Conservation (phyloP, 257 asterid genomes). For the Fraxinus excelsior region DNA sequence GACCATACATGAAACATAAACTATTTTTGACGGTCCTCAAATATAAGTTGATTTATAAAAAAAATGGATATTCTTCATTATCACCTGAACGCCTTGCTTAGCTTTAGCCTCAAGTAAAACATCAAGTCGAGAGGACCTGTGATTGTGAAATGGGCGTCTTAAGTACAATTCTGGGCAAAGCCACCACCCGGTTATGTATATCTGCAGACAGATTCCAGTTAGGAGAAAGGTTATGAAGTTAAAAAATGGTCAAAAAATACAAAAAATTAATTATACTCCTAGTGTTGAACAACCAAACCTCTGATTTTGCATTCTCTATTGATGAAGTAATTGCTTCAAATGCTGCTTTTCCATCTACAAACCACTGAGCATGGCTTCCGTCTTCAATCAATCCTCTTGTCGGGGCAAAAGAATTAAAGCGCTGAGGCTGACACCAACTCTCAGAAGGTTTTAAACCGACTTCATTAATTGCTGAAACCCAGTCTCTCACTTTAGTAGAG, state of each 20-base stretch:
- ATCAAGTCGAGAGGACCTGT: slow-evolving; percentile 78
- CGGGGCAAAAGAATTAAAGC: slow-evolving; percentile 83
- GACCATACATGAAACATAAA: not conserved
- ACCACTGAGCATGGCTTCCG: slow-evolving; percentile 95
- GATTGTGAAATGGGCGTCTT: slow-evolving; percentile 74
- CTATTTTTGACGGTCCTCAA: not conserved
- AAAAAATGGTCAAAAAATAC: slow-evolving; percentile 16
- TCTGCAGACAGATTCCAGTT: slow-evolving; percentile 44
- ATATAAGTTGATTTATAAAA: slow-evolving; percentile 9
- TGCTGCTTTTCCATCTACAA: slow-evolving; percentile 85
- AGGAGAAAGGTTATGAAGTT: slow-evolving; percentile 25
- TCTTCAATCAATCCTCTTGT: slow-evolving; percentile 76
- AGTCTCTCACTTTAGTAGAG: slow-evolving; percentile 55
- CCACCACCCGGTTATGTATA: slow-evolving; percentile 99
- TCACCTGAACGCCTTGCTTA: slow-evolving; percentile 90
- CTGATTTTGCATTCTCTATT: slow-evolving; percentile 79
- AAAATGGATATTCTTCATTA: not conserved
- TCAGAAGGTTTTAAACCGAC: slow-evolving; percentile 55
- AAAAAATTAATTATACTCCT: slow-evolving; percentile 6
- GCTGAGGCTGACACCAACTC: slow-evolving; percentile 84
- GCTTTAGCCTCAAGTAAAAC: slow-evolving; percentile 85
- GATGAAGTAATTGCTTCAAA: slow-evolving; percentile 89
- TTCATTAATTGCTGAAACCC: slow-evolving; percentile 78
- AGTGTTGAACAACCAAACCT: slow-evolving; percentile 50
- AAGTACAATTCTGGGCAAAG: slow-evolving; percentile 93